Conservation (phyloP, 2,329 filamentous ascomycete species). For the Ilyonectria mors-panacis region DNA sequence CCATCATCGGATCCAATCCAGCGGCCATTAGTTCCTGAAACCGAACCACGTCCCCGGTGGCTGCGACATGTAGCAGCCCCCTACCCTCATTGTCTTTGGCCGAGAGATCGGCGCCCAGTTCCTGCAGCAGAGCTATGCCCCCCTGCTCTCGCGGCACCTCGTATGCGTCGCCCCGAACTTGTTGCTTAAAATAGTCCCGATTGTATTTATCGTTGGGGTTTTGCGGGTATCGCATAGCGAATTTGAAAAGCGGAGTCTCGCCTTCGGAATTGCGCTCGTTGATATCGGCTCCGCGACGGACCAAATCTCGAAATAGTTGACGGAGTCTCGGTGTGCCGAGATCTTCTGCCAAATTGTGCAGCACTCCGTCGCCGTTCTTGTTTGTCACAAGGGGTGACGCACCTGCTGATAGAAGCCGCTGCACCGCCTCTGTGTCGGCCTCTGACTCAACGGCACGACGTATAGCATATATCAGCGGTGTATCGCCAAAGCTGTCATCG, state of each 20-base stretch:
- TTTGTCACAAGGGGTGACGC: not conserved
- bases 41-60: constrained; percentile 17
- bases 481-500: not conserved
- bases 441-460: not conserved
- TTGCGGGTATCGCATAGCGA: constrained; percentile 1
- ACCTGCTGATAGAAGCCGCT: not conserved
- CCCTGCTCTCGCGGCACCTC: not conserved
- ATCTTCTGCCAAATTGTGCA: not conserved
- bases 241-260: constrained; percentile 34
- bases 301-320: constrained; percentile 21
- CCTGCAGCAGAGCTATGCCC: constrained; percentile 26
- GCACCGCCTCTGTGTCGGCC: not conserved
- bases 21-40: constrained; percentile 41
- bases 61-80: constrained; percentile 45
- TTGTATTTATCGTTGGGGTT: not conserved
- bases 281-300: constrained; percentile 25
- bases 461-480: not conserved
- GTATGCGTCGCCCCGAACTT: constrained; percentile 4
- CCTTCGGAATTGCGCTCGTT: constrained; percentile 30
- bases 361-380: not conserved
- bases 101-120: constrained; percentile 41
- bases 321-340: not conserved
- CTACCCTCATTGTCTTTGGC: constrained; percentile 41
- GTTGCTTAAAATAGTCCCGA: constrained; percentile 4
- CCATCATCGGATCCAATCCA: constrained; percentile 44